phyloP scores from a whole-genome alignment of 1,284 basidiomycete genomes.

The Sanghuangporus baumii region DNA sequence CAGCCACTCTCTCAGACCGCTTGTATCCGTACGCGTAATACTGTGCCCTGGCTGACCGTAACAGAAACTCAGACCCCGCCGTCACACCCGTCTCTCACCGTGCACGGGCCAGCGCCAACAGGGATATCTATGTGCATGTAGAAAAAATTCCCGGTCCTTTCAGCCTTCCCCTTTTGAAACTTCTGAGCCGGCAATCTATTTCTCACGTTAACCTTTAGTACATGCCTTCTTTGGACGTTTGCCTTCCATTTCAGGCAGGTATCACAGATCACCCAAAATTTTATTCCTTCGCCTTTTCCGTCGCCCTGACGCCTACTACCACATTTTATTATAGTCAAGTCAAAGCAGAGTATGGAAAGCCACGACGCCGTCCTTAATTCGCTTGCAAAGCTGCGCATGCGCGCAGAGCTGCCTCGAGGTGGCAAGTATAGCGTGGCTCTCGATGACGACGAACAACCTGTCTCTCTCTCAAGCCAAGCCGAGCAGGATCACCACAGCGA shows the following conservation, averaged over 20 bases:
- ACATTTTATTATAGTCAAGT: neutral
- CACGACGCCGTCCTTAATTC: slow-evolving; percentile 14
- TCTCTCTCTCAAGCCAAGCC: neutral
- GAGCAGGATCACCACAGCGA: neutral
- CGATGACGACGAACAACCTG: neutral
- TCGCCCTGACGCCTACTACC: neutral
- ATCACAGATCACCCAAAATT: neutral
- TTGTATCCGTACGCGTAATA: neutral
- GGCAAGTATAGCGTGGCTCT: neutral
- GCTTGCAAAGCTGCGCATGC: slow-evolving; percentile 15
- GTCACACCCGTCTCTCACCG: neutral
- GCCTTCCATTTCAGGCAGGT: neutral
- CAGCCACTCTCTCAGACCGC: neutral
- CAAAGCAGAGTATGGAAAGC: neutral
- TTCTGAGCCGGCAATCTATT: neutral
- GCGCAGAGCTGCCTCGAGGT: slow-evolving; percentile 14
- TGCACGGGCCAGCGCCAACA: neutral
- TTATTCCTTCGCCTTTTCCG: slow-evolving; percentile 1
- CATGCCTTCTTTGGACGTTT: neutral
- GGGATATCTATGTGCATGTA: neutral
- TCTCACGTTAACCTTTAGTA: neutral
- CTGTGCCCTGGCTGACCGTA: neutral
- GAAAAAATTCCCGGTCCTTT: neutral
- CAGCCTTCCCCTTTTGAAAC: neutral
- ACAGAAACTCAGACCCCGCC: neutral